Percentiles rank a stretch among this genome's conserved stretches.
Evolutionary conservation across 2,329 filamentous ascomycete genomes (phyloP).

Genomic region (Clonostachys byssicola): DNA sequence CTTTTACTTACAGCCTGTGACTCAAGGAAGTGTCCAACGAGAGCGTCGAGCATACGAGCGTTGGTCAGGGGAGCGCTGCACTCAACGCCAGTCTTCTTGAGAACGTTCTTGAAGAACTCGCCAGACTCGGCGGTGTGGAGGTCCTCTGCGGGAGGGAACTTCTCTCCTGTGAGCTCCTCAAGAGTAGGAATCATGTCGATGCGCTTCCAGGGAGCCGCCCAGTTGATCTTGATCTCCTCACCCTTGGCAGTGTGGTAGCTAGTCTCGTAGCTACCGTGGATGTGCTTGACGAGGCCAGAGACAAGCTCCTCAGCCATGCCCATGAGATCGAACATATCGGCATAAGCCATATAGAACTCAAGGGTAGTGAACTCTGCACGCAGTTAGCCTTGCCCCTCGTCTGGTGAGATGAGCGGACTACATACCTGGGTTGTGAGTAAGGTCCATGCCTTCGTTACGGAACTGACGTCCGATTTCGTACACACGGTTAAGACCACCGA

Average conservation of each 20-base stretch:
- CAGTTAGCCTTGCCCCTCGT: conserved; percentile 2
- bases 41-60: conserved; percentile 91
- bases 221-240: conserved; percentile 88
- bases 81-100: conserved; percentile 87
- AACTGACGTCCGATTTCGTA: conserved; percentile 97
- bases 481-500: conserved; percentile 89
- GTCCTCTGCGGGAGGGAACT: conserved; percentile 85
- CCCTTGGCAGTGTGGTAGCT: conserved; percentile 83
- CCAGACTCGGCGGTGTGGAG: conserved; percentile 88
- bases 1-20: conserved; percentile 62
- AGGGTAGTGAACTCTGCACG: conserved; percentile 85
- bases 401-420: neutral
- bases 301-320: conserved; percentile 90
- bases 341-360: conserved; percentile 96
- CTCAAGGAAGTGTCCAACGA: conserved; percentile 93
- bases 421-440: conserved; percentile 74
- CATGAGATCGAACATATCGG: conserved; percentile 80
- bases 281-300: conserved; percentile 79
- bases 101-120: conserved; percentile 76
- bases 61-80: conserved; percentile 91
- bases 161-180: conserved; percentile 85
- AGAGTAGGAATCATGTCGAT: conserved; percentile 88
- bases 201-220: conserved; percentile 89
- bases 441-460: conserved; percentile 72
- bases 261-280: conserved; percentile 83